Evolutionary conservation across 495 filamentous ascomycete genomes (phyloP).

Genomic region (Xylaria grammica): DNA sequence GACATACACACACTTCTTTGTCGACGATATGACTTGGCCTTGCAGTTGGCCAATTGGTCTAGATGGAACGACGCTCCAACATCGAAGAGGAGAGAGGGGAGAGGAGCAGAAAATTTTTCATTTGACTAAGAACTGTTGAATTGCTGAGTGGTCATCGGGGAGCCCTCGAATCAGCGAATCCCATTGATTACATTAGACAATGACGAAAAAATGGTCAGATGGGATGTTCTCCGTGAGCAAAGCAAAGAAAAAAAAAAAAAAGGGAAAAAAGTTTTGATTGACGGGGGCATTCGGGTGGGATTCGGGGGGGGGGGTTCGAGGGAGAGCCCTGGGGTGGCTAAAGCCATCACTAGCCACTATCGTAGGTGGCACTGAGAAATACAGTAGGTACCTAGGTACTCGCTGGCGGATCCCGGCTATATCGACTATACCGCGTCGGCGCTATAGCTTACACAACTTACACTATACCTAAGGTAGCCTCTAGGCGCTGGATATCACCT

Average conservation of each 20-base stretch:
- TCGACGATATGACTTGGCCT: slow-evolving; percentile 21
- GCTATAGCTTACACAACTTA: too few relatives aligned
- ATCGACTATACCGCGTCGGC: not conserved
- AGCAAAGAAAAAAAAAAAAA: not conserved
- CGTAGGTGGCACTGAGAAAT: slow-evolving; percentile 15
- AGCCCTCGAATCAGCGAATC: slow-evolving; percentile 13
- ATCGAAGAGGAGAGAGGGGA: not conserved
- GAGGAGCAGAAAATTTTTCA: slow-evolving; percentile 21
- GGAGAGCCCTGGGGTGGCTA: not conserved
- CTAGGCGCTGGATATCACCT: too few relatives aligned
- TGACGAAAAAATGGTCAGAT: slow-evolving; percentile 14
- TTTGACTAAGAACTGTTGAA: slow-evolving; percentile 9
- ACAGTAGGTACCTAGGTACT: too few relatives aligned
- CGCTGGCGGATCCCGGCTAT: too few relatives aligned
- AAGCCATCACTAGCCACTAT: slow-evolving; percentile 22
- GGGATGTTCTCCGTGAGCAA: not conserved
- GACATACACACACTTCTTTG: slow-evolving; percentile 17
- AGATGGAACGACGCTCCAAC: slow-evolving; percentile 3
- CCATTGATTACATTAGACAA: not conserved
- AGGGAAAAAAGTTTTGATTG: not conserved
- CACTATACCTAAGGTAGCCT: too few relatives aligned
- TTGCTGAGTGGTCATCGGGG: not conserved
- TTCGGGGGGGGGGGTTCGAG: not conserved
- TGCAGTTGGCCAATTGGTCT: slow-evolving; percentile 23
- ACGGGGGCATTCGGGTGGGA: not conserved